phyloP scores from a whole-genome alignment of 352 stramenopile genomes.

The Phytophthora fragariae region DNA sequence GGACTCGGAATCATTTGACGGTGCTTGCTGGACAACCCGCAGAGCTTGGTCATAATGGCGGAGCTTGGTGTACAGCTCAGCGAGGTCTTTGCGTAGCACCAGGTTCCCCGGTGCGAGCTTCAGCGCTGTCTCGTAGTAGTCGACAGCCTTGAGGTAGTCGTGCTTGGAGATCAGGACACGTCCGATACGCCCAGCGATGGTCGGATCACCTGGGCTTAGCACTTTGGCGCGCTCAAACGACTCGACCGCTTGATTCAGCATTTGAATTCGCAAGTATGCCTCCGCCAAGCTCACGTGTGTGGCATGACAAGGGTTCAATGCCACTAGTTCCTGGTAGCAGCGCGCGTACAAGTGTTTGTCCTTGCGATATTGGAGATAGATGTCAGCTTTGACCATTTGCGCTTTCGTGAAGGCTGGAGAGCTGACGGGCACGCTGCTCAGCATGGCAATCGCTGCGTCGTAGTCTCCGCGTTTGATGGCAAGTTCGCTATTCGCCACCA shows the following conservation, averaged over 20 bases:
- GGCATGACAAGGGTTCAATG: conserved; percentile 70
- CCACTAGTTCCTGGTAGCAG: conserved; percentile 92
- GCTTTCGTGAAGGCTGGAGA: conserved; percentile 88
- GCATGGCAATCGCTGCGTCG: conserved; percentile 89
- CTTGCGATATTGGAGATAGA: conserved; percentile 92
- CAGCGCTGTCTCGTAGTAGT: conserved; percentile 94
- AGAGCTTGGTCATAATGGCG: conserved; percentile 86
- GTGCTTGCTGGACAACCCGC: conserved; percentile 79
- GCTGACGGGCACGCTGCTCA: conserved; percentile 83
- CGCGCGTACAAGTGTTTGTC: conserved; percentile 91
- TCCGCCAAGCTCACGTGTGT: conserved; percentile 91
- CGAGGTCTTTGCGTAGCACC: conserved; percentile 90
- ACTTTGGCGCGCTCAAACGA: conserved; percentile 71
- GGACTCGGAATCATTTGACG: conserved; percentile 71
- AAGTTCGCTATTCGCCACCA: conserved; percentile 92
- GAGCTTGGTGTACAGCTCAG: conserved; percentile 90
- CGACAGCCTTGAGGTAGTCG: conserved; percentile 93
- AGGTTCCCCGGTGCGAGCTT: conserved; percentile 80
- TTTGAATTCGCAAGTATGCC: conserved; percentile 93
- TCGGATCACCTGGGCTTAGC: conserved; percentile 71
- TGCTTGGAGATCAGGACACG: conserved; percentile 93
- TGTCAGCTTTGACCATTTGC: conserved; percentile 94
- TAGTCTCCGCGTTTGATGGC: conserved; percentile 92
- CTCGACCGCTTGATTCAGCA: conserved; percentile 89
- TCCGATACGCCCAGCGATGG: conserved; percentile 89